phyloP scores from a whole-genome alignment of 306 rosid species.

The Quercus robur region DNA sequence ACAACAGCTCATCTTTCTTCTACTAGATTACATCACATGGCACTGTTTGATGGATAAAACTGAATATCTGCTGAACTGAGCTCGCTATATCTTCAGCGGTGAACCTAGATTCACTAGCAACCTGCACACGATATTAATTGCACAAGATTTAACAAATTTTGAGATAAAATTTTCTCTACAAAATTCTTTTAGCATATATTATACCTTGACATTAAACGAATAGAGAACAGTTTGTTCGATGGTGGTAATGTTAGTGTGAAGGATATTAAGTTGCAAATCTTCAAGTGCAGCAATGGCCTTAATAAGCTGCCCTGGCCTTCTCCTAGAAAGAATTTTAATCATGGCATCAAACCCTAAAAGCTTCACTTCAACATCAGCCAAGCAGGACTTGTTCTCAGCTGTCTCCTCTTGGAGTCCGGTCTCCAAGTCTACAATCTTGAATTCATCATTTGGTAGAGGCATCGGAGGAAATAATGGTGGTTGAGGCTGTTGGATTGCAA shows the following conservation, averaged over 20 bases:
- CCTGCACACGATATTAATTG: constrained; percentile 40
- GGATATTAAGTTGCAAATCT: constrained; percentile 83
- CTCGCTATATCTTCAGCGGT: constrained; percentile 85
- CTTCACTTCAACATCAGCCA: constrained; percentile 97
- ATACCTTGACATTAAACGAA: constrained; percentile 91
- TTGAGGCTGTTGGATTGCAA: constrained; percentile 19
- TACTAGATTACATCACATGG: constrained; percentile 34
- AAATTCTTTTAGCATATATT: neutral
- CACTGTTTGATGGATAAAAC: constrained; percentile 78
- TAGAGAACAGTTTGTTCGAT: constrained; percentile 95
- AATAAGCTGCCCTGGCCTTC: constrained; percentile 86
- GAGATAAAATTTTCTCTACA: neutral
- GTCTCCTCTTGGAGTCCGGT: constrained; percentile 65
- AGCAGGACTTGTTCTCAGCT: constrained; percentile 80
- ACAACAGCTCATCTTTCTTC: neutral
- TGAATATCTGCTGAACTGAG: constrained; percentile 87
- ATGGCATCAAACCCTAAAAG: constrained; percentile 84
- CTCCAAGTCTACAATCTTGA: constrained; percentile 59
- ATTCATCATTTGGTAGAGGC: constrained; percentile 49
- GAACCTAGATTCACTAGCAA: constrained; percentile 80
- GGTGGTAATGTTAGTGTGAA: constrained; percentile 94
- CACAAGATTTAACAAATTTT: neutral
- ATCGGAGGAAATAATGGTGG: constrained; percentile 48
- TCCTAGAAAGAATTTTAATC: constrained; percentile 83
- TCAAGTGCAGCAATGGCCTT: constrained; percentile 93